Evolutionary conservation across 495 filamentous ascomycete genomes (phyloP).

Genomic region (Daldinia bambusicola): DNA sequence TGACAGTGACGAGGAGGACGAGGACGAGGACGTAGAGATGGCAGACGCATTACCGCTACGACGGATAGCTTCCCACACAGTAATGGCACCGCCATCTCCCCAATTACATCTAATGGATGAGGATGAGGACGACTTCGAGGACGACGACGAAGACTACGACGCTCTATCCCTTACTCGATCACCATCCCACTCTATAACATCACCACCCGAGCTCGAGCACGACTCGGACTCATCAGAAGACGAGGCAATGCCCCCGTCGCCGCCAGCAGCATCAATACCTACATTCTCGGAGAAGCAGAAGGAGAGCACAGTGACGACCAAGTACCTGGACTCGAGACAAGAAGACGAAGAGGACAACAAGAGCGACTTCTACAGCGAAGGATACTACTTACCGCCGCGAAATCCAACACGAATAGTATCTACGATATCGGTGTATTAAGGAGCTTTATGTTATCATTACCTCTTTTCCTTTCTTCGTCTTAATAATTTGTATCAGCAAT

Average conservation of each 20-base stretch:
- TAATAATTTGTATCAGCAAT: conserved; percentile 44
- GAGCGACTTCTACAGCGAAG: conserved; percentile 66
- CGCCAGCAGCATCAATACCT: conserved; percentile 71
- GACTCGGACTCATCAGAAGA: conserved; percentile 74
- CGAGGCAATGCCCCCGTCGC: conserved; percentile 84
- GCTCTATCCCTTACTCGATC: conserved; percentile 78
- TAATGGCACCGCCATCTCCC: conserved; percentile 47
- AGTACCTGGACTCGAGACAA: conserved; percentile 57
- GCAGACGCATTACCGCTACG: conserved; percentile 58
- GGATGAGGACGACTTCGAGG: conserved; percentile 66
- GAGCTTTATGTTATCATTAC: conserved; percentile 52
- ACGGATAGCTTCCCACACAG: conserved; percentile 55
- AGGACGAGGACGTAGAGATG: conserved; percentile 60
- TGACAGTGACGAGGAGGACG: conserved; percentile 54
- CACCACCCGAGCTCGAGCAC: conserved; percentile 80
- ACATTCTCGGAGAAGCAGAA: conserved; percentile 75
- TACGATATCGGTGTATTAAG: conserved; percentile 61
- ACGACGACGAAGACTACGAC: conserved; percentile 76
- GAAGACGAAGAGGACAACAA: conserved; percentile 52
- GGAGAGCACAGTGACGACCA: conserved; percentile 63
- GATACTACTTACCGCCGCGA: conserved; percentile 68
- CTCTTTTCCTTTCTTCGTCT: conserved; percentile 38
- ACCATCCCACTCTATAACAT: conserved; percentile 68
- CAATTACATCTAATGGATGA: conserved; percentile 51
- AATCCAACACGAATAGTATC: conserved; percentile 57